phyloP scores from a whole-genome alignment of 148 eudicot species.

The Chenopodium quinoa region DNA sequence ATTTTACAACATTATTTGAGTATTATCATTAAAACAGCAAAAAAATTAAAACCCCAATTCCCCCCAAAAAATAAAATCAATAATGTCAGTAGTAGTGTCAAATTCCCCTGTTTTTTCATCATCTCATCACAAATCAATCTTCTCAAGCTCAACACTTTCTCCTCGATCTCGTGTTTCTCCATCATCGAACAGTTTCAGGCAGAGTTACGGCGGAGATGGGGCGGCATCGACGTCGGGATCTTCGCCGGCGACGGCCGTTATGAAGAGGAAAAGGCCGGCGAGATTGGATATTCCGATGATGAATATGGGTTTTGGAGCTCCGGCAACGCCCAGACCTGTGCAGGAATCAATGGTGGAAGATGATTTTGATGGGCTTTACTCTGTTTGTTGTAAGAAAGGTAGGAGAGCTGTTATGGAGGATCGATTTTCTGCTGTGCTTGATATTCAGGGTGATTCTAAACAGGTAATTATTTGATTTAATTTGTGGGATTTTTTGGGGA shows the following conservation, averaged over 20 bases:
- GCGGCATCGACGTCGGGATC: constrained; percentile 19
- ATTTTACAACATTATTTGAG: not conserved
- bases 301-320: constrained; percentile 32
- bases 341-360: constrained; percentile 42
- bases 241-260: constrained; percentile 33
- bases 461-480: constrained; percentile 44
- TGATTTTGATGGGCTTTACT: constrained; percentile 65
- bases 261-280: constrained; percentile 79
- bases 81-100: constrained; percentile 50
- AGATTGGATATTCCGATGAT: constrained; percentile 60
- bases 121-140: constrained; percentile 31
- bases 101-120: constrained; percentile 74
- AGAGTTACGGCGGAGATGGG: constrained; percentile 25
- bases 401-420: constrained; percentile 86
- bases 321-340: constrained; percentile 27
- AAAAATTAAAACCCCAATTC: not conserved
- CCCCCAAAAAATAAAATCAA: not conserved
- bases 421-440: constrained; percentile 57
- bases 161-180: constrained; percentile 32
- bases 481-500: not conserved
- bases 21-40: not conserved
- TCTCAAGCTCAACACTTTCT: constrained; percentile 28
- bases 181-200: constrained; percentile 28
- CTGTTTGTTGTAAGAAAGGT: constrained; percentile 82
- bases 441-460: constrained; percentile 54